Evolutionary conservation across 352 stramenopile species (phyloP), one percentile per base, ranked within the genome.

Genomic region (Plasmopara halstedii): DNA sequence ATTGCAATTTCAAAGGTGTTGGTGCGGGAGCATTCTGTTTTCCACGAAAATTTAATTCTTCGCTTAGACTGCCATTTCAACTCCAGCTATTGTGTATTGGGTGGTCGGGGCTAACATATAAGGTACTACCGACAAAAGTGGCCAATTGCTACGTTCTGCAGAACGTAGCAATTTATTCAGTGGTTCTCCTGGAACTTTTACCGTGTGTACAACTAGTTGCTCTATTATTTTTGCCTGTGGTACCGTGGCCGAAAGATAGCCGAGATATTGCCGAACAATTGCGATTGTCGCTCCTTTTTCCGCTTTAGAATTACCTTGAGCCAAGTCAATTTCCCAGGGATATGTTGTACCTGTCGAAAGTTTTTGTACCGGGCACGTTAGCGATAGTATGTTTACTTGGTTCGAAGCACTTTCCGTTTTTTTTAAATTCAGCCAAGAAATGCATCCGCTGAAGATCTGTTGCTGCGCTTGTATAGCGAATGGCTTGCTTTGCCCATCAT

Each of bases 341-440:
- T 1, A 37, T 62, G 21, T 50, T 87, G 22, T 87, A 79, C 37
- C n/a, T 56, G 15, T 64, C 66, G 2, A 35, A 72, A 1, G 64
- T 42, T 9, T 66, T 66, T n/a, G 62, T 79, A 3, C 70, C 68
- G 8, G 66, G 44, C 0, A 31, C 62, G 8, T 45, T 81, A 5
- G 3, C 72, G 1, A 0, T 67, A 7, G 49, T 59, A 0, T 72
- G 60, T 36, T 5, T 67, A 4, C 38, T 81, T 2, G 73, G 75
- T 1, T 25, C 42, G 13, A 78, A 79, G 42, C 41, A 69, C 15
- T 85, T 84, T 27, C 68, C 75, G 8, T 36, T 87, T 19, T 29
- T 85, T 85, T 48, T 85, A 85, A 41, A 69, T 73, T 0, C 71
- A 85, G 41, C 71, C 71, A 0, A 67, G 56, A 35, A 46, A 23